Percentiles rank a stretch among this genome's conserved stretches.
These are phyloP conservation scores for Xylariaceae sp. DNA, from an alignment of 2,329 filamentous ascomycete genomes.

Conservation along the genomic window DNA sequence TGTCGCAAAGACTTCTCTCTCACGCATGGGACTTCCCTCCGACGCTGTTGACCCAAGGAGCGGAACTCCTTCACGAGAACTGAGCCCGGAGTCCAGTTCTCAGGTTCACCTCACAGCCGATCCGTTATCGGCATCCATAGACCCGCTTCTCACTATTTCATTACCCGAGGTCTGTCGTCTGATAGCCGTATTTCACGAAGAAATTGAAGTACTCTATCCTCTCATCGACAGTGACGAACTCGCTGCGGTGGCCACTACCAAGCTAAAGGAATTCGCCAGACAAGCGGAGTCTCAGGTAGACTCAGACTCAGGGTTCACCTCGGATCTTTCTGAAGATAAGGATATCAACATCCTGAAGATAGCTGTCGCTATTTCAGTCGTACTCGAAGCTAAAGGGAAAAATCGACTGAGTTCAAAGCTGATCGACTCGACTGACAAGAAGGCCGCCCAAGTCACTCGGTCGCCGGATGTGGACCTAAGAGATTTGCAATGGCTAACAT, in stretches of 20 bases:
- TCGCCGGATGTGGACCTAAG: slow-evolving; percentile 5
- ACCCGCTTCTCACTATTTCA: slow-evolving; percentile 1
- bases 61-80: not conserved
- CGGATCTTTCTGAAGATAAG: not conserved
- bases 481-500: slow-evolving; percentile 5
- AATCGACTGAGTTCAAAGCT: slow-evolving; percentile 5
- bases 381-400: slow-evolving; percentile 1
- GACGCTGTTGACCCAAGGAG: not conserved
- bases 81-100: not conserved
- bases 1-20: slow-evolving; percentile 6
- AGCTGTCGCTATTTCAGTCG: slow-evolving; percentile 2
- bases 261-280: not conserved
- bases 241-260: not conserved
- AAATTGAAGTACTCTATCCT: slow-evolving; percentile 3
- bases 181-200: not conserved
- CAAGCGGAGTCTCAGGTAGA: not conserved
- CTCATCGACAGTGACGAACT: slow-evolving; percentile 1
- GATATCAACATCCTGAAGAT: slow-evolving; percentile 1
- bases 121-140: not conserved
- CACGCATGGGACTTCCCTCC: slow-evolving; percentile 3
- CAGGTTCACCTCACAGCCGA: not conserved
- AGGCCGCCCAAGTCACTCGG: slow-evolving; percentile 6
- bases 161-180: not conserved
- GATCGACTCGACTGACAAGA: slow-evolving; percentile 8
- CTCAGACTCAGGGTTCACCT: not conserved